Evolutionary conservation across 2,329 filamentous ascomycete species (phyloP).

Genomic region (Colletotrichum sidae): DNA sequence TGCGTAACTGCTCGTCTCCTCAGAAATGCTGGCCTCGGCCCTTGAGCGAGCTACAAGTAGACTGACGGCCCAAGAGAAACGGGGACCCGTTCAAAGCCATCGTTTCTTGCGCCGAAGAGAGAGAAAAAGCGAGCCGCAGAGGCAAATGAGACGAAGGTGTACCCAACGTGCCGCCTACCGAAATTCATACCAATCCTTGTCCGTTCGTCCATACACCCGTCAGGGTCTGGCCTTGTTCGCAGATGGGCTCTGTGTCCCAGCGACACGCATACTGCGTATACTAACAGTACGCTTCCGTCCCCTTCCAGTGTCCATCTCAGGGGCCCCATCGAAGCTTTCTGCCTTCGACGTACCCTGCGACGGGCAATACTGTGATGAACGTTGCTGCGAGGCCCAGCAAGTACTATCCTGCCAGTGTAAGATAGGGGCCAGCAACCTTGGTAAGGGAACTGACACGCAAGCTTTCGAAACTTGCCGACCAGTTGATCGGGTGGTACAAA

Average conservation of each 20-base stretch:
- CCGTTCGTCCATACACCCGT: conserved; percentile 13
- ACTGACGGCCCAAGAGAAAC: no score
- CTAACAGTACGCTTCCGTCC: conserved; percentile 20
- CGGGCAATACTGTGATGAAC: background rate
- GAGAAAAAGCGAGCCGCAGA: background rate
- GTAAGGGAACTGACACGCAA: no score
- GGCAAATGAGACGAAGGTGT: conserved; percentile 34
- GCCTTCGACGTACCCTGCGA: conserved; percentile 14
- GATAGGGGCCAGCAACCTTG: no score
- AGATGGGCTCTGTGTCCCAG: conserved; percentile 22
- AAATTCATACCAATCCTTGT: conserved; percentile 28
- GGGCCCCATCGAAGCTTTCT: background rate
- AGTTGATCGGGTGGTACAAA: no score
- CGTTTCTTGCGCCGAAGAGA: conserved; percentile 19
- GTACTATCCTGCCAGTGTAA: no score
- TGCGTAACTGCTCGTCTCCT: no score
- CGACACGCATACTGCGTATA: conserved; percentile 29
- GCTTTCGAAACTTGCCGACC: no score
- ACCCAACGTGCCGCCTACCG: conserved; percentile 26
- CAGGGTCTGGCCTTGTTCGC: conserved; percentile 30
- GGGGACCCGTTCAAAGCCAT: conserved; percentile 7
- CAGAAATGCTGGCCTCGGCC: no score
- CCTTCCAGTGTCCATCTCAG: conserved; percentile 29
- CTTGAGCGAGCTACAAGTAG: no score
- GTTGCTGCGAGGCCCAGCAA: background rate